phyloP scores from a whole-genome alignment of 73 alveolate genomes.

The Paramecium octaurelia region DNA sequence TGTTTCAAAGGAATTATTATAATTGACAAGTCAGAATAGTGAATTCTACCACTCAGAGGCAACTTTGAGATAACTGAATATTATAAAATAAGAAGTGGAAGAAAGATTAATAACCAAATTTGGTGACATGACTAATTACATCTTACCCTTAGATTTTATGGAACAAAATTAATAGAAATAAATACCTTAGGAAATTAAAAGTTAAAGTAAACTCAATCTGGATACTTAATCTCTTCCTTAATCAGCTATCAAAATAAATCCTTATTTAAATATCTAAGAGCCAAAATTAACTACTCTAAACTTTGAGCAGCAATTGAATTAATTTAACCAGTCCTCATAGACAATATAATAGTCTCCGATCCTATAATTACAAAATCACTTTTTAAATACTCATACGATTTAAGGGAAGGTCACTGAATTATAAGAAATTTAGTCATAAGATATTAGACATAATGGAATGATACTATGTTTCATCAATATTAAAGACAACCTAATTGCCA shows the following conservation, averaged over 20 bases:
- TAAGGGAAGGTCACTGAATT: neutral
- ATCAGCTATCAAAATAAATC: neutral
- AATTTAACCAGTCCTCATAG: neutral
- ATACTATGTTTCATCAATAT: neutral
- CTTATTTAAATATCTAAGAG: neutral
- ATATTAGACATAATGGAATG: neutral
- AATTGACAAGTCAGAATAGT: slow-evolving; percentile 3
- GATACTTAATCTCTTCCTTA: neutral
- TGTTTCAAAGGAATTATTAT: neutral
- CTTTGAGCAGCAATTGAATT: neutral
- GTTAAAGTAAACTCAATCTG: neutral
- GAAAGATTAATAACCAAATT: slow-evolving; percentile 10
- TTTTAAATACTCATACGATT: neutral
- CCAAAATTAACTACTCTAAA: neutral
- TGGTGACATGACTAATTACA: neutral
- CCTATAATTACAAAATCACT: neutral
- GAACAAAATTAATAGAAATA: neutral
- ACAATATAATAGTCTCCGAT: neutral
- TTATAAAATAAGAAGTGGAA: neutral
- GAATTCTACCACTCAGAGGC: slow-evolving; percentile 1
- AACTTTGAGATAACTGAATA: neutral
- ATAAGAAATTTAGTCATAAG: neutral
- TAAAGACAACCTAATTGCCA: neutral
- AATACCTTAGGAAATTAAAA: neutral
- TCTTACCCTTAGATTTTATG: neutral